Evolutionary conservation across 345 rosid genomes (phyloP), one percentile per base, ranked within the genome.

Genomic region (Fremontodendron californicum): DNA sequence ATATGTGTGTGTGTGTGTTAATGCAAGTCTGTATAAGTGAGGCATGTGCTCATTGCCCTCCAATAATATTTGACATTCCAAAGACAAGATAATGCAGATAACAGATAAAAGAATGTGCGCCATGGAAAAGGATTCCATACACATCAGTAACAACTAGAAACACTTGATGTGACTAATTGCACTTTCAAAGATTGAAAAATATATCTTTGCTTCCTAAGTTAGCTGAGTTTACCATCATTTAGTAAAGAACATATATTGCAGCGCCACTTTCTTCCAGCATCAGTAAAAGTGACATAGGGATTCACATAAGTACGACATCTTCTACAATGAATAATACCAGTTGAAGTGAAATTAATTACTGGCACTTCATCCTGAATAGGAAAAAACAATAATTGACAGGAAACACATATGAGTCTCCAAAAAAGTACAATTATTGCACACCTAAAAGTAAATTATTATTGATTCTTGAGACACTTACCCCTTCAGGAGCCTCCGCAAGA

Each of bases 261-360:
- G n/a, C 98, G 93, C 99, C 99, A 96, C 87, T 96, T 96, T 81
- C 98, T 89, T 86, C 99, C 99, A 76, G 94, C 87, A 87, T 96
- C 99, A 0, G 96, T 84, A 86, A 96, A 96, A 4, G 89, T 86
- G 78, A 96, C 92, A 82, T 84, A 89, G 27, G 99, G 99, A 87
- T 96, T 96, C 79, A 96, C 91, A 83, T 94, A 96, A 74, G 99
- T 94, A 51, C 99, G 97, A 78, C 98, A 94, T 86, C 97, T 90
- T 85, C 98, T 90, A 86, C 99, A 96, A 74, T 98, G 98, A 78
- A 96, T 89, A 82, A 94, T 96, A 74, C 98, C 97, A 78, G 86
- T 79, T 76, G 97, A 86, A 68, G 85, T 90, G 71, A 92, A 96
- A 89, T 96, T 91, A 88, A 96, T 80, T 37, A 91, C 82, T 0